Base-by-base conservation (phyloP, 2,329 filamentous ascomycete species). In the Byssochlamys sp. region DNA sequence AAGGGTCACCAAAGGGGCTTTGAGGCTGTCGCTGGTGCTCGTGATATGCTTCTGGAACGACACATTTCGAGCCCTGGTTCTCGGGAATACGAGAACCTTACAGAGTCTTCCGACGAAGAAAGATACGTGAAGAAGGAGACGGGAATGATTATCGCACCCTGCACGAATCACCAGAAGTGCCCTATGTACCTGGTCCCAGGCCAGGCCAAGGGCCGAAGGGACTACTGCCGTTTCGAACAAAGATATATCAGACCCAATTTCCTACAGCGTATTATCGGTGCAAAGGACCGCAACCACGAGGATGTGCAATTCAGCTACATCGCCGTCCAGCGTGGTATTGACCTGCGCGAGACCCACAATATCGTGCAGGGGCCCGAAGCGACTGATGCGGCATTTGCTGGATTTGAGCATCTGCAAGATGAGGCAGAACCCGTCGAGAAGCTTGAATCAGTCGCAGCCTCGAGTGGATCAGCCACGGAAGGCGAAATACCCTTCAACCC, bases 1-100 rank as follows among this genome's bases (percentile, higher is more conserved):
- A 97, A 96, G 71, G 94, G 91, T 0, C 84, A 95, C 11, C 89
- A 91, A 11, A 84, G 90, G 50, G 94, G 94, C 0, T 99, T 99
- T 63, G 94, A 97, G 71, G 89, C 90, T 12, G 84, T 99, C 48
- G 92, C 90, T 10, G 88, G 88, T 53, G 91, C 91, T 4, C 85
- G 94, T 54, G 82, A 91, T 49, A 84, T 89, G 59, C 77, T 99
- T 0, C 78, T 97, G 0, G 83, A 88, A 60, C 84, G 87, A 51
- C 86, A 89, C 69, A 87, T 96, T 57, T 65, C 71, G 2, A 84
- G 84, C 12, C 85, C 86, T 0, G 78, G 76, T 2, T 76, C 78
- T 11, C 74, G 75, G 9, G 66, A 72, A 10, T 72, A 78, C 31
- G 74, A 76, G 57, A 61, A 69, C 48, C 61, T 76, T 29, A 62